Percentiles rank a stretch among this genome's conserved stretches.
phyloP scores from a whole-genome alignment of 345 rosid species.

The Eucalyptus camaldulensis region DNA sequence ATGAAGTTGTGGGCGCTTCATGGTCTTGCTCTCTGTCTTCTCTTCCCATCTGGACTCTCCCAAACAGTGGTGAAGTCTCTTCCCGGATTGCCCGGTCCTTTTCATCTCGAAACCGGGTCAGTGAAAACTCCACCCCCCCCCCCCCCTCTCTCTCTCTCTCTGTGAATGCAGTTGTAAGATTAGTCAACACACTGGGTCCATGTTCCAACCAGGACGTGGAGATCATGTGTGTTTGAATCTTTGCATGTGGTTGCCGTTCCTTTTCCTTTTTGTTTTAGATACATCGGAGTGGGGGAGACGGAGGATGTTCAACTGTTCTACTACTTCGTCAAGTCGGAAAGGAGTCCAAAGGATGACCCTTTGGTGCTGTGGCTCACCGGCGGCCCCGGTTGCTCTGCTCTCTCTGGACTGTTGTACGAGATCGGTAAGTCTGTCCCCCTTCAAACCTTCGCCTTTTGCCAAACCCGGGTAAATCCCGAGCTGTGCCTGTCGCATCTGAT shows the following conservation, averaged over 20 bases:
- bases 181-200: neutral
- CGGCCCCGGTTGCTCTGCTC: neutral
- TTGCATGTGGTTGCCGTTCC: no score
- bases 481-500: no score
- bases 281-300: conserved; percentile 2
- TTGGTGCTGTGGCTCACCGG: neutral
- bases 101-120: conserved; percentile 8
- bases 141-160: neutral
- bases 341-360: neutral
- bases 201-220: neutral
- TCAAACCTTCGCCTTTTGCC: neutral
- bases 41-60: neutral
- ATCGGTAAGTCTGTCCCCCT: neutral
- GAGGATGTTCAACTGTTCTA: conserved; percentile 4
- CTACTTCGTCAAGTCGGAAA: neutral
- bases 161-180: neutral
- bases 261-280: neutral
- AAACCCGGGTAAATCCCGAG: neutral
- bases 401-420: neutral
- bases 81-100: conserved; percentile 8
- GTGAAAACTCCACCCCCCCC: neutral
- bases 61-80: neutral
- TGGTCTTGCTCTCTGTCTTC: neutral
- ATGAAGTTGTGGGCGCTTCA: neutral
- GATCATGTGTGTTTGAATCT: neutral